Evolutionary conservation across 208 protist genomes (phyloP), one percentile per base, ranked within the genome.

Genomic region (Trypanosoma cruzi): DNA sequence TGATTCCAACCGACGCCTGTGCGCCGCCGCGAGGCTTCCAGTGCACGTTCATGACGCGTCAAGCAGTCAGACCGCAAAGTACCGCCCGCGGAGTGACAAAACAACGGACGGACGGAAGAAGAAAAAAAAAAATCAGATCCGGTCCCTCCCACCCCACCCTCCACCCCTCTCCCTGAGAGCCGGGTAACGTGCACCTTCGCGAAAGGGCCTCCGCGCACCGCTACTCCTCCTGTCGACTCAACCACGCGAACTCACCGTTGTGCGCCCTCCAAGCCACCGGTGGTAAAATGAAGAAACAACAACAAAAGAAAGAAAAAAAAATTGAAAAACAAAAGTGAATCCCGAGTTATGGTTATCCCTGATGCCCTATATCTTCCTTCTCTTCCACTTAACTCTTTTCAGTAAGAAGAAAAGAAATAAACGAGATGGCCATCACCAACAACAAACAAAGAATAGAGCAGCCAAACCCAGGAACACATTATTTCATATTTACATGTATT

Each of bases 21-120:
- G 77, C 84, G 20, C 77, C 81, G n/a, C 87, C 84, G 32, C 86
- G 72, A 24, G 85, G 81, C 73, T 89, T 84, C 89, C 91, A 96
- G 66, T 81, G 86, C 34, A 68, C 76, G 24, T 64, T 75, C 72
- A 79, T 82, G 22, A 10, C 48, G 2, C 18, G 1, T 26, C 16
- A 52, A 8, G 4, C n/a, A 11, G 1, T 28, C 24, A 26, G 16
- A 52, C 48, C 6, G n/a, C 11, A 11, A 6, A 11, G 4, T 13
- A 26, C 48, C 29, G 31, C 31, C 14, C 11, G 55, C 11, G 31
- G 14, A 20, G 53, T 8, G 24, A 28, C 0, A 32, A 1, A 37
- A 36, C 10, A 26, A 37, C n/a, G 16, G 28, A 36, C 7, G 0
- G 55, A 40, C 5, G 22, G 31, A 34, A 37, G 31, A 1, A 40